These are phyloP conservation scores for Mesotaenium endlicherianum DNA, from an alignment of 139 green algal genomes.

Conservation along the genomic window DNA sequence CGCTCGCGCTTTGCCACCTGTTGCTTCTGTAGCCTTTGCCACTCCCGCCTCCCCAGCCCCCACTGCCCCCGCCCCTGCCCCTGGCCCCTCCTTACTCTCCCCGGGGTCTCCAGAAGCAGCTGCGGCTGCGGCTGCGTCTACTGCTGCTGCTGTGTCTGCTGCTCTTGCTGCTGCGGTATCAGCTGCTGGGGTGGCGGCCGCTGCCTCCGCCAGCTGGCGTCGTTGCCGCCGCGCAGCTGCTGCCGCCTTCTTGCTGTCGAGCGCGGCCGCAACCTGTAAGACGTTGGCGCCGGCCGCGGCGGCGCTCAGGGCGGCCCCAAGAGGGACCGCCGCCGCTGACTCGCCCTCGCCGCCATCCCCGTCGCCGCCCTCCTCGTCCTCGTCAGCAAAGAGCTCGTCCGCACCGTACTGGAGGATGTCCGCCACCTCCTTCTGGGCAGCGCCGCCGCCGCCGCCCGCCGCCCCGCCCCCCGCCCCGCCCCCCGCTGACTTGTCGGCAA, in stretches of 20 bases:
- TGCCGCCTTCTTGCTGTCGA: too few relatives aligned
- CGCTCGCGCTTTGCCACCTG: not conserved
- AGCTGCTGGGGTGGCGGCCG: not conserved
- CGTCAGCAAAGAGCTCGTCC: slow-evolving; percentile 37
- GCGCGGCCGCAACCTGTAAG: too few relatives aligned
- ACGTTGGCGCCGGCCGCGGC: too few relatives aligned
- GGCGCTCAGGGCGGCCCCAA: too few relatives aligned
- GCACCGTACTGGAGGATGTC: slow-evolving; percentile 74
- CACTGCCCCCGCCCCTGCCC: not conserved
- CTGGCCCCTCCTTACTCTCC: not conserved
- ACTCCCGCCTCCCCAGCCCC: not conserved
- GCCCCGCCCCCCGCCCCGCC: slow-evolving; percentile 59
- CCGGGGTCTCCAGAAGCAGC: not conserved
- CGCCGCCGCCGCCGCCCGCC: not conserved
- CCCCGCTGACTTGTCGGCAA: slow-evolving; percentile 57
- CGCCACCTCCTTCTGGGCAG: slow-evolving; percentile 64
- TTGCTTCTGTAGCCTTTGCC: not conserved
- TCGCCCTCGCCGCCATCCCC: slow-evolving; percentile 3
- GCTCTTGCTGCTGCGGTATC: not conserved
- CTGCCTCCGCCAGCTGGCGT: too few relatives aligned
- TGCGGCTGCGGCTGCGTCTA: not conserved
- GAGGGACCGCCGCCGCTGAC: not conserved
- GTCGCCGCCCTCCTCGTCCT: slow-evolving; percentile 2
- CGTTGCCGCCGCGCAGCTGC: too few relatives aligned
- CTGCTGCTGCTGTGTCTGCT: not conserved